Evolutionary conservation across 2,329 filamentous ascomycete species (phyloP), one percentile per base, ranked within the genome.

Genomic region (Ceratocystis cubensis): DNA sequence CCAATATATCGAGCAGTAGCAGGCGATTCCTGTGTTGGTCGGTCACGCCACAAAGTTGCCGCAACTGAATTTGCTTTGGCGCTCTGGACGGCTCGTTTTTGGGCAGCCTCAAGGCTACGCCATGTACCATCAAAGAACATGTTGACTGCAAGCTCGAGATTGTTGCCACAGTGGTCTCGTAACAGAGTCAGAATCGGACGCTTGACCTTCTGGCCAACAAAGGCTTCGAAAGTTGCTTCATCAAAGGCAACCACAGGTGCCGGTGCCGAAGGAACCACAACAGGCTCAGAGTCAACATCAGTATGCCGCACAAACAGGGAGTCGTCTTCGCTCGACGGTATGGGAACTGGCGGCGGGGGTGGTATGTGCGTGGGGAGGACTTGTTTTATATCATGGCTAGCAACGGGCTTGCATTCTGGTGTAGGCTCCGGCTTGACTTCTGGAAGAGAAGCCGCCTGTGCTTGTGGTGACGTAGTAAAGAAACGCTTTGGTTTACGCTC

Each of bases 71-170:
- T 65, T 50, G 59, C 62, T 25, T 67, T 62, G 13, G 59, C 30
- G 10, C 7, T 20, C 30, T 28, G 41, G n/a, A 61, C 22, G 17
- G 65, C 28, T 44, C 45, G 3, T 33, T 67, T 66, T 44, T 66
- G 50, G 25, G 64, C 22, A 20, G 41, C 57, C 45, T 65, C 46
- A n/a, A 66, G 46, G 20, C 57, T 48, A 20, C 57, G 57, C 80
- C 85, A 88, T 3, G 85, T 87, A 22, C 84, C 85, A 69, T 88
- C 86, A 69, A 87, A 83, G 71, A 86, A 88, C 82, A 87, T 87
- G 68, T 87, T 87, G 66, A 87, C 81, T 5, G 85, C 85, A 68
- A 79, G 78, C 71, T 87, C 82, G 17, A 88, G 77, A 69, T 85
- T 78, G 65, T 82, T 76, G 28, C 80, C 80, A 65, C 84, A 86